Evolutionary conservation across 1,139 yeast species (phyloP).

Genomic region (Waltiozyma sp.): DNA sequence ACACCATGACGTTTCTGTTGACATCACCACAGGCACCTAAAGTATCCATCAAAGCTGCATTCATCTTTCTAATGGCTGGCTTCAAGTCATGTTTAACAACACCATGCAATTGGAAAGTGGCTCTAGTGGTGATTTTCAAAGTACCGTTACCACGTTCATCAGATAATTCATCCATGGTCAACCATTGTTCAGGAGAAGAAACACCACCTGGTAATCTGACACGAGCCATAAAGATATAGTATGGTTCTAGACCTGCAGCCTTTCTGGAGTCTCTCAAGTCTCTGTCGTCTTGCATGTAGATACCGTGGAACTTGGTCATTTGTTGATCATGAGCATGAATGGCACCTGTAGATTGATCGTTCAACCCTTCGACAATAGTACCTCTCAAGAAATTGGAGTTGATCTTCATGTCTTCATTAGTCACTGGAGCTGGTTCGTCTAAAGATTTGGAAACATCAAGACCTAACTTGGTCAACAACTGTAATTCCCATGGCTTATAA

Average conservation of each 20-base stretch:
- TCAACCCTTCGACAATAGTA: conserved; percentile 79
- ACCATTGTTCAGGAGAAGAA: conserved; percentile 82
- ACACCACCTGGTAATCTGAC: conserved; percentile 92
- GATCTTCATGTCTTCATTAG: conserved; percentile 92
- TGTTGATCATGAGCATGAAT: conserved; percentile 91
- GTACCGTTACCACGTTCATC: conserved; percentile 88
- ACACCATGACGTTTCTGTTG: conserved; percentile 86
- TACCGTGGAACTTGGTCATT: conserved; percentile 94
- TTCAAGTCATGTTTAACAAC: conserved; percentile 82
- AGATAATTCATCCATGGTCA: conserved; percentile 73
- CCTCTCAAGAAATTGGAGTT: conserved; percentile 85
- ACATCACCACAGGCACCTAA: conserved; percentile 99
- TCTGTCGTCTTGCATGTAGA: conserved; percentile 97
- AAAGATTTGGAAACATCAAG: conserved; percentile 75
- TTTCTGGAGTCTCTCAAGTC: conserved; percentile 90
- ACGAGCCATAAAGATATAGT: conserved; percentile 93
- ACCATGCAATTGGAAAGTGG: conserved; percentile 95
- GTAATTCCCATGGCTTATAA: conserved; percentile 76
- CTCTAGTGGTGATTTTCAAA: conserved; percentile 89
- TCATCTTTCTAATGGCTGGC: conserved; percentile 89
- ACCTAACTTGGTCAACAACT: conserved; percentile 81
- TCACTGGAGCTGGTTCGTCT: conserved; percentile 92
- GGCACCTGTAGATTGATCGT: conserved; percentile 81
- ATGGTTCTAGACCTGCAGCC: conserved; percentile 88
- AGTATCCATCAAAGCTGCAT: conserved; percentile 82